Evolutionary conservation across 1,284 basidiomycete genomes (phyloP).

Genomic region (Irpex sp.): DNA sequence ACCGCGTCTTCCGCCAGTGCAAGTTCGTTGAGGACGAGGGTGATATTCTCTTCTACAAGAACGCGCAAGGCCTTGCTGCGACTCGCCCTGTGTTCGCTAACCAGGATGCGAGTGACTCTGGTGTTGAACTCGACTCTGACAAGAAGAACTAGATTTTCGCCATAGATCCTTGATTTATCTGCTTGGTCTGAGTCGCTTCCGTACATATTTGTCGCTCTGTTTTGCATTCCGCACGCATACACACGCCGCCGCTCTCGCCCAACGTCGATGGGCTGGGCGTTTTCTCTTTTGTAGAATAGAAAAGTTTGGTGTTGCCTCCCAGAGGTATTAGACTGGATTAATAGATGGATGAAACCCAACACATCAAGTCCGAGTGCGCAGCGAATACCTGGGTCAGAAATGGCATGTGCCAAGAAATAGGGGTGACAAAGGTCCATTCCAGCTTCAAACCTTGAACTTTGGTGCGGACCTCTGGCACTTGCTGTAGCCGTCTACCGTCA

Average conservation of each 20-base stretch:
- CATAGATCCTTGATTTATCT: neutral
- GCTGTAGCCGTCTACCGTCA: too few relatives aligned
- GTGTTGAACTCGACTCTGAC: slow-evolving; percentile 73
- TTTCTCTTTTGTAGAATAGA: neutral
- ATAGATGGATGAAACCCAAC: neutral
- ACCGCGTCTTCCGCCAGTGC: slow-evolving; percentile 74
- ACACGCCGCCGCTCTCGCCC: too few relatives aligned
- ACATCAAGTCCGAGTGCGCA: too few relatives aligned
- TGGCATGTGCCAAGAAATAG: too few relatives aligned
- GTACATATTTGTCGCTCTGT: neutral
- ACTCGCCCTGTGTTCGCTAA: slow-evolving; percentile 64
- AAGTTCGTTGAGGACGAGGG: slow-evolving; percentile 94
- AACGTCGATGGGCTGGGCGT: neutral
- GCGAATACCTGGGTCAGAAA: too few relatives aligned
- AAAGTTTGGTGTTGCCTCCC: neutral
- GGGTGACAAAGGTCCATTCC: too few relatives aligned
- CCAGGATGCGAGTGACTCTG: slow-evolving; percentile 75
- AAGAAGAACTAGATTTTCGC: slow-evolving; percentile 25
- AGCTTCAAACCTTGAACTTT: too few relatives aligned
- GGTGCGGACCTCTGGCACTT: too few relatives aligned
- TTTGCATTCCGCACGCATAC: neutral
- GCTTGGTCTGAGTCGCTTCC: neutral
- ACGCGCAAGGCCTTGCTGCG: slow-evolving; percentile 74
- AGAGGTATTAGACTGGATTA: neutral
- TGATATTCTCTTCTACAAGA: slow-evolving; percentile 91